Conservation (phyloP, 2,329 filamentous ascomycete genomes). For the Fusarium proliferatum region DNA sequence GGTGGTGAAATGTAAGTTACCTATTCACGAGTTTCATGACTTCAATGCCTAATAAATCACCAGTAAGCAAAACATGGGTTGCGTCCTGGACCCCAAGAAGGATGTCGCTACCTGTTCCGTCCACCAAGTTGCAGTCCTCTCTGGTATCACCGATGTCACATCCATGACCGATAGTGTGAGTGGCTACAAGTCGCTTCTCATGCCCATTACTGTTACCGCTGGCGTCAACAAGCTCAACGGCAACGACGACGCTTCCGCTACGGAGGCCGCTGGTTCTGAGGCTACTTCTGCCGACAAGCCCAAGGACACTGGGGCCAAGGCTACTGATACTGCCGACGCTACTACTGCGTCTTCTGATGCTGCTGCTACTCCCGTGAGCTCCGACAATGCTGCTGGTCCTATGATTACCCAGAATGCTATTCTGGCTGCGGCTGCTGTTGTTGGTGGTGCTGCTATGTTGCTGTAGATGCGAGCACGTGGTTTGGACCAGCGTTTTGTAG, state of each 20-base stretch:
- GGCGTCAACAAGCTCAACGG: conserved; percentile 51
- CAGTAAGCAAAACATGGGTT: conserved; percentile 37
- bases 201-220: conserved; percentile 53
- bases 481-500: conserved; percentile 6
- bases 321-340: conserved; percentile 10
- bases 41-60: background rate
- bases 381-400: conserved; percentile 48
- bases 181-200: conserved; percentile 33
- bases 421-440: conserved; percentile 50
- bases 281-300: conserved; percentile 33
- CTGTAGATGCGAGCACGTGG: conserved; percentile 39
- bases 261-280: conserved; percentile 13
- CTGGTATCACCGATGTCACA: background rate
- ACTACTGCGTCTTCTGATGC: conserved; percentile 19
- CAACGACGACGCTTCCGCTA: conserved; percentile 24
- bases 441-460: conserved; percentile 50
- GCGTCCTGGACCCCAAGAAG: conserved; percentile 42
- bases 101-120: conserved; percentile 41
- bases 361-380: conserved; percentile 29
- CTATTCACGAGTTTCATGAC: background rate
- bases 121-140: background rate
- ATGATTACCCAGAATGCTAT: conserved; percentile 50
- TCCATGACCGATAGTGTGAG: conserved; percentile 2
- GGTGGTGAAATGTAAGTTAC: conserved; percentile 34
- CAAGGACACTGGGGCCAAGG: conserved; percentile 25